Percentiles rank a stretch among this genome's conserved stretches.
Evolutionary conservation across 495 filamentous ascomycete species (phyloP).

Genomic region (Lepidopterella palustris): DNA sequence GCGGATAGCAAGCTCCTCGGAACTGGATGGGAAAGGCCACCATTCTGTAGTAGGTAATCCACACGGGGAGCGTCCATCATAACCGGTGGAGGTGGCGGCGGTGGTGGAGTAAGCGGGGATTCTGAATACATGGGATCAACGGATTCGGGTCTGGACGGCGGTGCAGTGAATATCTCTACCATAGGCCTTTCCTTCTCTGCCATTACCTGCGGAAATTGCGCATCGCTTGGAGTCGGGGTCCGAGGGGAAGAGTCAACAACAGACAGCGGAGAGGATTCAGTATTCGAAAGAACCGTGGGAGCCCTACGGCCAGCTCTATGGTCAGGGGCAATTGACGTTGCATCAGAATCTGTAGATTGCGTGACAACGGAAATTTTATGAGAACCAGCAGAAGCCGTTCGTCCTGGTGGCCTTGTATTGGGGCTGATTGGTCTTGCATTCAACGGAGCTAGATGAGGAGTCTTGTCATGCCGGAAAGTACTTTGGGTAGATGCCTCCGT

Average conservation of each 20-base stretch:
- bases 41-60: conserved; percentile 83
- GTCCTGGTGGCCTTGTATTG: conserved; percentile 9
- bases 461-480: conserved; percentile 14
- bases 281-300: conserved; percentile 32
- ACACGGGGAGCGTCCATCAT: conserved; percentile 66
- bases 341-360: conserved; percentile 54
- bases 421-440: conserved; percentile 11
- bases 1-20: conserved; percentile 57
- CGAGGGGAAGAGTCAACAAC: conserved; percentile 48
- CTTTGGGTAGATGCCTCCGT: conserved; percentile 18
- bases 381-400: conserved; percentile 14
- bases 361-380: conserved; percentile 29
- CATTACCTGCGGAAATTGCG: conserved; percentile 41
- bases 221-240: conserved; percentile 48
- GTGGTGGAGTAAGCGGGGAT: conserved; percentile 40
- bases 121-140: conserved; percentile 9
- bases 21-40: conserved; percentile 62
- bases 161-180: conserved; percentile 31
- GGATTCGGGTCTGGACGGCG: conserved; percentile 15
- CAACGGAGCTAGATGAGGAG: not conserved
- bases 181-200: conserved; percentile 19
- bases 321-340: conserved; percentile 61
- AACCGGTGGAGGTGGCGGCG: conserved; percentile 72
- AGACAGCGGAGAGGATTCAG: conserved; percentile 33
- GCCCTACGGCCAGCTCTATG: conserved; percentile 45